A percentile compares a stretch with the other conserved stretches of the same genome.
These are phyloP conservation scores for Pseudocercospora pini-densiflorae DNA, from an alignment of 2,329 filamentous ascomycete genomes.

Conservation along the genomic window DNA sequence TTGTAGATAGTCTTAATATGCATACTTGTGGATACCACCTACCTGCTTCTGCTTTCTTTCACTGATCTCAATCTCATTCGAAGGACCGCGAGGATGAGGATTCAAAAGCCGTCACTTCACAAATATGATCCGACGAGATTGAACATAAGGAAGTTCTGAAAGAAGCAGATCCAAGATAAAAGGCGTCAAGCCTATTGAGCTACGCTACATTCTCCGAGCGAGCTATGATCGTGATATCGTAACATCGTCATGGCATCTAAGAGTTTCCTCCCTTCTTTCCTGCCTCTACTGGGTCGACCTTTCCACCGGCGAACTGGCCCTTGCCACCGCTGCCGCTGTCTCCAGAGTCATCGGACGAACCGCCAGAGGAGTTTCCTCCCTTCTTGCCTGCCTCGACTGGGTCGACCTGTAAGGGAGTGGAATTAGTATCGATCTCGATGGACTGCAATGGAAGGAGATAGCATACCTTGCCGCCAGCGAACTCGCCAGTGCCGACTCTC, in stretches of 20 bases:
- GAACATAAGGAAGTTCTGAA: too few relatives aligned
- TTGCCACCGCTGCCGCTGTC: slow-evolving; percentile 29
- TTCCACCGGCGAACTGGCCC: slow-evolving; percentile 31
- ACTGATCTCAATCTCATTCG: not conserved
- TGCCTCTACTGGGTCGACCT: slow-evolving; percentile 25
- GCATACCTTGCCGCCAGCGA: slow-evolving; percentile 41
- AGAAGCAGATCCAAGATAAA: not conserved
- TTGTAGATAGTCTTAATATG: not conserved
- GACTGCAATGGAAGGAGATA: not conserved
- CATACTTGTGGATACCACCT: not conserved
- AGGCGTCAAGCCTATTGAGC: not conserved
- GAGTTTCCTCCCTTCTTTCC: slow-evolving; percentile 22
- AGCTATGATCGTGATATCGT: not conserved
- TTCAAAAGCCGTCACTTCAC: too few relatives aligned
- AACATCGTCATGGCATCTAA: not conserved
- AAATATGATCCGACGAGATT: too few relatives aligned
- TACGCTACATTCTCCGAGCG: not conserved
- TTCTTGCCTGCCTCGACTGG: slow-evolving; percentile 47
- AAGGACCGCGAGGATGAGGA: too few relatives aligned
- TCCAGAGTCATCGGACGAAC: slow-evolving; percentile 10
- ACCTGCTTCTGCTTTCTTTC: not conserved
- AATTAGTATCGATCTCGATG: too few relatives aligned
- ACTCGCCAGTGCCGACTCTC: slow-evolving; percentile 49
- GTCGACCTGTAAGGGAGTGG: slow-evolving; percentile 41
- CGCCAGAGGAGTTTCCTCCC: slow-evolving; percentile 40